Evolutionary conservation across 345 rosid genomes (phyloP).

Genomic region (Bruguiera gymnorhiza): DNA sequence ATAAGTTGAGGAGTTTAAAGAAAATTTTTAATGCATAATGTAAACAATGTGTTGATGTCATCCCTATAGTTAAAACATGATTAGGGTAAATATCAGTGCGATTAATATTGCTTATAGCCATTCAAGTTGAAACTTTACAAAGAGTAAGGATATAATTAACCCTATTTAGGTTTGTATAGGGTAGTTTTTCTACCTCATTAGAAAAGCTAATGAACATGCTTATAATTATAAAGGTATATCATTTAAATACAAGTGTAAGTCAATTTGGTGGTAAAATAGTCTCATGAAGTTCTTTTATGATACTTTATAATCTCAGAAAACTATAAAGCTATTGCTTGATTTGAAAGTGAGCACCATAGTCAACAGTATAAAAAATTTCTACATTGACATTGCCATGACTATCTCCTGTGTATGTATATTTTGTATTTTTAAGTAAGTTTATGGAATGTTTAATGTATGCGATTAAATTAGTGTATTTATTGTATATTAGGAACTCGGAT

Average conservation of each 20-base stretch:
- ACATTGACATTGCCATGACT: conserved; percentile 52
- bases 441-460: no score
- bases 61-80: not conserved
- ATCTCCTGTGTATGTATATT: conserved; percentile 55
- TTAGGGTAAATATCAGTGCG: no score
- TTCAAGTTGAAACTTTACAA: not conserved
- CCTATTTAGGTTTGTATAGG: conserved; percentile 34
- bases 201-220: conserved; percentile 72
- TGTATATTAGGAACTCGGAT: not conserved
- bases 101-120: not conserved
- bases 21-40: not conserved
- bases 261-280: no score
- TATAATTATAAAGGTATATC: conserved; percentile 73
- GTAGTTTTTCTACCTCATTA: conserved; percentile 26
- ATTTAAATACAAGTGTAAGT: conserved; percentile 1
- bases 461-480: not conserved
- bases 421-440: no score
- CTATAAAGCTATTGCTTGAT: no score
- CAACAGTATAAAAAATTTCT: conserved; percentile 54
- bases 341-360: conserved; percentile 51
- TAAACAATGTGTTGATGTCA: not conserved
- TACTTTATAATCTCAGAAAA: no score
- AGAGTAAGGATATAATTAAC: not conserved
- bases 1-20: not conserved
- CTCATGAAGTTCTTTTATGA: no score